Conservation (phyloP, 2,329 filamentous ascomycete species). For the Xenoacremonium recifei region DNA sequence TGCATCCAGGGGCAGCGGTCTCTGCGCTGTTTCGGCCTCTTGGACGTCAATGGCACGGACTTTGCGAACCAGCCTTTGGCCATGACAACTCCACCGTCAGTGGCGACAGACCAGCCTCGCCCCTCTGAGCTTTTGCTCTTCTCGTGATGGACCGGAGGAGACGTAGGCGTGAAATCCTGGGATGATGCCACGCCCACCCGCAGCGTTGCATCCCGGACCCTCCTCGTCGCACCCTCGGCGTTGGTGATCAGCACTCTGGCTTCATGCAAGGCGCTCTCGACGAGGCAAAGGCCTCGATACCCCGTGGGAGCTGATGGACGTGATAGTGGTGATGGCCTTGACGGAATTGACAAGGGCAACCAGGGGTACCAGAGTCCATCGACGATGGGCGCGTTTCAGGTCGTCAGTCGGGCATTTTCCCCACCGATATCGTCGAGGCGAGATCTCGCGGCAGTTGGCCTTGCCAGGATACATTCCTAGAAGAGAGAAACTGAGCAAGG, state of each 20-base stretch:
- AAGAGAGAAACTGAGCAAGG: too few species aligned
- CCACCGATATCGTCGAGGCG: slow-evolving; percentile 11
- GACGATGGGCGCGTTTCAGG: slow-evolving; percentile 16
- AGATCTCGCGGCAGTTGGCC: slow-evolving; percentile 7
- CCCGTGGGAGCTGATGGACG: background rate
- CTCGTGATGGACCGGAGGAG: background rate
- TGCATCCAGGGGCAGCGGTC: slow-evolving; percentile 14
- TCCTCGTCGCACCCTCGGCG: slow-evolving; percentile 1
- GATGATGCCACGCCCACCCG: background rate
- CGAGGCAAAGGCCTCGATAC: slow-evolving; percentile 3
- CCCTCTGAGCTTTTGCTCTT: background rate
- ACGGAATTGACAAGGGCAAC: slow-evolving; percentile 1
- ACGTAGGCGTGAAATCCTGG: background rate
- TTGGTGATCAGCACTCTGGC: slow-evolving; percentile 7
- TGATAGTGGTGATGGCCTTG: slow-evolving; percentile 10
- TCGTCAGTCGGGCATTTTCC: slow-evolving; percentile 14
- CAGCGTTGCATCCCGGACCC: background rate
- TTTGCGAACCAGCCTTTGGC: background rate
- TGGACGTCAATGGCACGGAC: slow-evolving; percentile 15
- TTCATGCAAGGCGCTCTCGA: slow-evolving; percentile 5
- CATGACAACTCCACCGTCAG: slow-evolving; percentile 1
- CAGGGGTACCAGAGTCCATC: too few species aligned
- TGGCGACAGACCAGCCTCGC: background rate
- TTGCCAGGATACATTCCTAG: too few species aligned
- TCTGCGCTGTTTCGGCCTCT: slow-evolving; percentile 18